Evolutionary conservation across 768 basidiomycete species (phyloP).

Genomic region (Symmetrospora coprosmae): DNA sequence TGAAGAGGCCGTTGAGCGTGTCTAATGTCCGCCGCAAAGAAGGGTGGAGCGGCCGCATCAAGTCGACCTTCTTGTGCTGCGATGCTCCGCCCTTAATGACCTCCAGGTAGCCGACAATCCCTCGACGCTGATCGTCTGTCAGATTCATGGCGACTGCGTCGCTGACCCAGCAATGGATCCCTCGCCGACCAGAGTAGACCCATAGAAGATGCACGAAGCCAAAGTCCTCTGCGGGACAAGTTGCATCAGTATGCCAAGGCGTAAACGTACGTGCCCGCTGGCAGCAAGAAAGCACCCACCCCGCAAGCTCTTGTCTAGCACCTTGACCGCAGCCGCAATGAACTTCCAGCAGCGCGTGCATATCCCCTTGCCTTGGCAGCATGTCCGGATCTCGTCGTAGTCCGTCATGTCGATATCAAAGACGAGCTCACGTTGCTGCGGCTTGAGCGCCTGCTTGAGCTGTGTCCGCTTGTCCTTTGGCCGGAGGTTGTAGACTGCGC

Average conservation of each 20-base stretch:
- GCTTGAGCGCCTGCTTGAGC: constrained; percentile 53
- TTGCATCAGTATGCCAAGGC: background rate
- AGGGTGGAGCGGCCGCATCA: constrained; percentile 55
- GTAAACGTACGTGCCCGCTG: background rate
- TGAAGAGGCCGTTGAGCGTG: constrained; percentile 47
- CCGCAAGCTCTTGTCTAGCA: constrained; percentile 62
- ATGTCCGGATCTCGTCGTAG: constrained; percentile 87
- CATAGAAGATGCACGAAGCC: constrained; percentile 80
- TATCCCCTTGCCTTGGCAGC: constrained; percentile 79
- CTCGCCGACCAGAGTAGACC: constrained; percentile 97
- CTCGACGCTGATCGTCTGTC: constrained; percentile 76
- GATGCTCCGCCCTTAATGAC: constrained; percentile 70
- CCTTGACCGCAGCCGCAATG: constrained; percentile 78
- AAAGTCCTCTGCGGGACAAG: constrained; percentile 50
- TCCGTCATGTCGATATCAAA: constrained; percentile 99
- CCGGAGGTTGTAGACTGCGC: constrained; percentile 79
- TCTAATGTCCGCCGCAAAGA: constrained; percentile 41
- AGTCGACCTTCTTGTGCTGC: constrained; percentile 65
- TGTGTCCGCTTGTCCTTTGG: constrained; percentile 79
- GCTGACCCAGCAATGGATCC: constrained; percentile 95
- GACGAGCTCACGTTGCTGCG: constrained; percentile 75
- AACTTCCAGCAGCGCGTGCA: constrained; percentile 89
- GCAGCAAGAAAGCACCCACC: constrained; percentile 35
- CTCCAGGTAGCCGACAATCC: constrained; percentile 73
- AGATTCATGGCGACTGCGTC: constrained; percentile 74